A percentile compares a stretch with the other conserved stretches of the same genome.
Evolutionary conservation across 208 protist genomes (phyloP).

Genomic region (Paratrypanosoma confusum): DNA sequence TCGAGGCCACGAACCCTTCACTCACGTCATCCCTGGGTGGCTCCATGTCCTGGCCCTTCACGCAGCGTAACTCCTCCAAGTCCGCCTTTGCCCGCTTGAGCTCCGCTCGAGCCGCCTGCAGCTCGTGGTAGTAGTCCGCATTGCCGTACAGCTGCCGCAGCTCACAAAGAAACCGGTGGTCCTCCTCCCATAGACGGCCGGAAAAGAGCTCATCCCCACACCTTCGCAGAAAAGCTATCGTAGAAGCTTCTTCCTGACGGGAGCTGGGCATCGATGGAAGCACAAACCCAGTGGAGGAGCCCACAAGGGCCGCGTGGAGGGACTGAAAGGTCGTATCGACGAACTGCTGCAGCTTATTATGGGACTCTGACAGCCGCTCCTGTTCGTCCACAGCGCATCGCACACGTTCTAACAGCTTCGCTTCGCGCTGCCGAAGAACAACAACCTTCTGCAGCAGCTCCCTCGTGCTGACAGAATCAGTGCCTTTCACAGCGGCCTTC

Average conservation of each 20-base stretch:
- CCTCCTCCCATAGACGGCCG: constrained; percentile 66
- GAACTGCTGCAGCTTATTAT: constrained; percentile 26
- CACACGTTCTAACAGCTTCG: constrained; percentile 63
- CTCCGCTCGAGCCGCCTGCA: constrained; percentile 22
- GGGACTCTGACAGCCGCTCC: constrained; percentile 26
- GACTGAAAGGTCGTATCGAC: constrained; percentile 46
- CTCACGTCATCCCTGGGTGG: no score
- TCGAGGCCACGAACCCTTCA: no score
- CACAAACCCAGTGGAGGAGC: constrained; percentile 52
- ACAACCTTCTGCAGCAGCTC: constrained; percentile 79
- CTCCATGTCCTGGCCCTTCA: no score
- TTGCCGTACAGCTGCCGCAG: constrained; percentile 48
- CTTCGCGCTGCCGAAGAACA: constrained; percentile 64
- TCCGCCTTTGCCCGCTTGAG: constrained; percentile 13
- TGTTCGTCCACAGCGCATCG: constrained; percentile 40
- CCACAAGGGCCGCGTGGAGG: constrained; percentile 54
- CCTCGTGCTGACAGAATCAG: constrained; percentile 23
- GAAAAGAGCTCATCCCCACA: constrained; percentile 23
- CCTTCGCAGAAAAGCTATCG: constrained; percentile 44
- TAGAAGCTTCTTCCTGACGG: constrained; percentile 39
- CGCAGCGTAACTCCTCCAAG: constrained; percentile 25
- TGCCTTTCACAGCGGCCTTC: constrained; percentile 13
- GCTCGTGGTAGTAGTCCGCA: constrained; percentile 43
- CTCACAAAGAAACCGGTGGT: constrained; percentile 52
- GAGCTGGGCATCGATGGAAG: constrained; percentile 44